Base-by-base conservation (phyloP, 1,139 yeast species). In the Yamadazyma membranifaciens region DNA sequence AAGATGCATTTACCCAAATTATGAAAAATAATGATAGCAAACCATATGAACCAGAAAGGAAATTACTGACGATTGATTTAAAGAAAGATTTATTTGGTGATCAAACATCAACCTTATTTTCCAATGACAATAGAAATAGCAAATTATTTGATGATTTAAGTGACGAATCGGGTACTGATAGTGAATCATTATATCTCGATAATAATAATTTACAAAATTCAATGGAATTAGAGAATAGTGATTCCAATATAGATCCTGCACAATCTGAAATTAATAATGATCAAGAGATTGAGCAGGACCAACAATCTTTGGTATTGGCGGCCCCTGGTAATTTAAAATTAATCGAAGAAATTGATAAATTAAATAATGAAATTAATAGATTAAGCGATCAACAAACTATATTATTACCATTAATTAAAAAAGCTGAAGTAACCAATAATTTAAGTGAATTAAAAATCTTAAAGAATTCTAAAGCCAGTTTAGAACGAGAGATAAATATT, bases 341-440 rank as follows among this genome's bases (percentile, higher is more conserved):
- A 14, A 73, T 83, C 0, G 87, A 83, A 49, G 87, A 84, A 40
- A 85, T 88, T 31, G 65, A 69, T 3, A 72, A 67, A 14, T 58
- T 87, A 12, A 65, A 74, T 5, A 61, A 66, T 4, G 87, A 83
- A 16, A 79, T 88, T n/a, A 80, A 75, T 20, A 74, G 73, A 42
- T 64, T 87, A 27, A 69, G 73, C 34, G 78, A 79, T 43, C 96
- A 89, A 55, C 66, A 78, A 33, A 65, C 71, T 5, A 78, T 89
- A 25, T 62, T 89, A 31, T 78, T 75, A 13, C 85, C 92, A 4
- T 67, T 91, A 38, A 60, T 87, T 24, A 69, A 73, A 34, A 89
- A 89, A 55, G 96, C 97, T 0, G 95, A 87, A 52, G 65, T 89
- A 28, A 87, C 94, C 0, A 85, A 87, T 56, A 86, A 87, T 55